These are phyloP conservation scores for Fusarium sp. DNA, from an alignment of 2,329 filamentous ascomycete species.

Conservation along the genomic window DNA sequence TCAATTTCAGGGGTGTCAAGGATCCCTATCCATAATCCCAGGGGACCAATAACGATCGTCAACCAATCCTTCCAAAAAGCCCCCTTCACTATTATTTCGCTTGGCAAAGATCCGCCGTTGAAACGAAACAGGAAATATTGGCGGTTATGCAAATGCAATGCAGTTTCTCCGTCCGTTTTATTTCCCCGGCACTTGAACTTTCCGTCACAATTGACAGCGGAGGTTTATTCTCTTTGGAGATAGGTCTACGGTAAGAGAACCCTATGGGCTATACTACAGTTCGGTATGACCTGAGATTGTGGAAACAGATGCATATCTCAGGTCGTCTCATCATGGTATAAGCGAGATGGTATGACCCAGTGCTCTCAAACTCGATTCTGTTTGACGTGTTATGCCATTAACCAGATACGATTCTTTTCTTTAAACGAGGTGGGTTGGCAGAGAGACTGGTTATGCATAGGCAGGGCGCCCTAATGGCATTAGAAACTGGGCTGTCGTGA, in stretches of 20 bases:
- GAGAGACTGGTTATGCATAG: background rate
- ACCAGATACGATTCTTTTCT: background rate
- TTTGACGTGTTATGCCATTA: background rate
- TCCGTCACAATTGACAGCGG: background rate
- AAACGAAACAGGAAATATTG: conserved; percentile 34
- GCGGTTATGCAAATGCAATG: conserved; percentile 23
- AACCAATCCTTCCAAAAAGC: background rate
- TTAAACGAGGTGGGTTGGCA: background rate
- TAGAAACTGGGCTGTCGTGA: background rate
- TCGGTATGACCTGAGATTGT: conserved; percentile 7
- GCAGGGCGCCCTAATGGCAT: background rate
- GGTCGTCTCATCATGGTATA: background rate
- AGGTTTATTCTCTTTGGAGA: background rate
- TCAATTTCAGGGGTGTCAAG: conserved; percentile 16
- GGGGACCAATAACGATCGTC: conserved; percentile 32
- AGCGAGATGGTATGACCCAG: background rate
- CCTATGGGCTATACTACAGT: conserved; percentile 3
- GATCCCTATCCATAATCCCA: background rate
- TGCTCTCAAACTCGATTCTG: conserved; percentile 4
- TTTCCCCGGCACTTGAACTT: conserved; percentile 22
- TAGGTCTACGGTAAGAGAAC: background rate
- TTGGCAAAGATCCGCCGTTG: conserved; percentile 4
- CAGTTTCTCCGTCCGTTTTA: conserved; percentile 28
- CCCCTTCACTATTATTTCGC: conserved; percentile 1
- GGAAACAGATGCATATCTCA: background rate